These are phyloP conservation scores for Prototheca stagnorum DNA, from an alignment of 163 green algal genomes.

Conservation along the genomic window DNA sequence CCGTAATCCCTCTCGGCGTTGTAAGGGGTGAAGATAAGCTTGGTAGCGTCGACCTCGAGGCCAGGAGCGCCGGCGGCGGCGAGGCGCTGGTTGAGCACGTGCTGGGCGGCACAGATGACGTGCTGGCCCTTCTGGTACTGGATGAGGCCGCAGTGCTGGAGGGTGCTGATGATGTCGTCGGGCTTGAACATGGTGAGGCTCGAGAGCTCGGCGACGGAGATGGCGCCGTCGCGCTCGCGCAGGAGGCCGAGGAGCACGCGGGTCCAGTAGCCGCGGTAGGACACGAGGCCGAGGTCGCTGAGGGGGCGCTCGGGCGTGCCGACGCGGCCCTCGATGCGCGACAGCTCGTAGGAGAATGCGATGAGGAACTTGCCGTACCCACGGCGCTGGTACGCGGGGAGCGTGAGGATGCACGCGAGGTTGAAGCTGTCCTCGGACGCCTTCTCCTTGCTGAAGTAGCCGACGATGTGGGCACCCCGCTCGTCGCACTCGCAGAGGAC, in stretches of 20 bases:
- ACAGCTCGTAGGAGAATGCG: conserved; percentile 92
- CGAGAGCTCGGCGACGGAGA: conserved; percentile 86
- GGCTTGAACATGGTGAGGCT: conserved; percentile 82
- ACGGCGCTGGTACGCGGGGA: conserved; percentile 86
- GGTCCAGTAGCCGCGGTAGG: conserved; percentile 93
- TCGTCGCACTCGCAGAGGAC: conserved; percentile 87
- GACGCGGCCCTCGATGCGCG: conserved; percentile 90
- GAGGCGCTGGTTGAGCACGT: conserved; percentile 70
- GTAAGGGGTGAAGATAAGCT: conserved; percentile 93
- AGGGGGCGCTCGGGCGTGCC: conserved; percentile 92
- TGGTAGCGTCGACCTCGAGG: conserved; percentile 62
- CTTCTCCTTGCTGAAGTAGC: conserved; percentile 81
- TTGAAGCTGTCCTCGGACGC: conserved; percentile 83
- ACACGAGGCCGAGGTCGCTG: conserved; percentile 83
- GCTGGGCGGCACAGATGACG: conserved; percentile 76
- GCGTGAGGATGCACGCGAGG: conserved; percentile 95
- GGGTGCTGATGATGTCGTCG: conserved; percentile 75
- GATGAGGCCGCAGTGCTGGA: conserved; percentile 62
- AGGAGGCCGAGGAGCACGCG: conserved; percentile 68
- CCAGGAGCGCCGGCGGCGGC: conserved; percentile 49
- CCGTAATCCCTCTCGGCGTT: conserved; percentile 53
- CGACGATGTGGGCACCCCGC: conserved; percentile 61
- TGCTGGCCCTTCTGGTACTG: conserved; percentile 86
- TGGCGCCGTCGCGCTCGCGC: conserved; percentile 38
- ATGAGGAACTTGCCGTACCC: conserved; percentile 98